Base-by-base conservation (phyloP, 192 early-diverging fungal species). In the Dissophora ornata region DNA sequence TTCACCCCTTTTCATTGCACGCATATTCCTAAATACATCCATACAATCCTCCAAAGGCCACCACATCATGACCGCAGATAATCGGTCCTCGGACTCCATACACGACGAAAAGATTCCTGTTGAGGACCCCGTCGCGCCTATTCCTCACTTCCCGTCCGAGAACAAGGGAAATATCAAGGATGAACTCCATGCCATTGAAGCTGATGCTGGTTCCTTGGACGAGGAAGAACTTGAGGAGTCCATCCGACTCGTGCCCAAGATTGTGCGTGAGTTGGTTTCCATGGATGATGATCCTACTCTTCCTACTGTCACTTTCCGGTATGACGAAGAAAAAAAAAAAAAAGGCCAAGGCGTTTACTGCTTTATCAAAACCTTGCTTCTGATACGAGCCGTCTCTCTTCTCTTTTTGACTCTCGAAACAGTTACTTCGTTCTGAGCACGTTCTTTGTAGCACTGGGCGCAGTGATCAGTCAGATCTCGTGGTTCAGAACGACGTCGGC, bases 401-500 rank as follows among this genome's bases (percentile, higher is more conserved):
- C 9, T 36, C 16, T 47, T 36, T 44, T 52, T 6, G 3, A 19
- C 7, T 32, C 36, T 30, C 3, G 15, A 56, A 26, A 51, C 47
- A 68, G 79, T 24, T 80, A 80, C 50, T 80, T 74, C 60, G 54
- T 80, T 0, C 59, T 80, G 12, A 80, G 79, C 49, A 63, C 66
- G 10, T 29, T 80, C 45, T 80, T 80, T 32, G 56, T 80, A 16
- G 58, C 70, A 1, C 62, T 80, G 7, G 79, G 79, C 38, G 79
- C 79, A 7, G 70, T 80, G 0, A 73, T 80, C 46, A 64, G 59
- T 63, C 79, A 80, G 62, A 69, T 80, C 30, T 45, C 79, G 2
- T 80, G 79, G 79, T 80, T 80, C 60, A 62, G 79, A 69, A 80
- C 79, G 3, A 80, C 79, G 0, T 64, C 63, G 10, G 79, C 79